phyloP scores from a whole-genome alignment of 495 filamentous ascomycete genomes.

The Daldinia grandis region DNA sequence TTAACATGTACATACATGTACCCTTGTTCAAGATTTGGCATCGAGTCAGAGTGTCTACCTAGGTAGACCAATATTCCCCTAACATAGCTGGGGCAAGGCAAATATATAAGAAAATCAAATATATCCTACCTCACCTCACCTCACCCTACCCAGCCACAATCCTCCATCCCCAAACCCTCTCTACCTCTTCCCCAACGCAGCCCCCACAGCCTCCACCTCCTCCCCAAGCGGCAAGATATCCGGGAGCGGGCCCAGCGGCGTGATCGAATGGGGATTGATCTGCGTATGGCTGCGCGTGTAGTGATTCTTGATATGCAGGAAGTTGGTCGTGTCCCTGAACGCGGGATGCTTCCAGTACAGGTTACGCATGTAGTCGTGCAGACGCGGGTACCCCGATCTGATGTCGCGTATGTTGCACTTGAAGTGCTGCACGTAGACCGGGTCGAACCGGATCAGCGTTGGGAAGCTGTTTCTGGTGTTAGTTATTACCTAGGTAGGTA shows the following conservation, averaged over 20 bases:
- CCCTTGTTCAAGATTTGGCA: no score
- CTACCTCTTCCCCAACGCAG: conserved; percentile 13
- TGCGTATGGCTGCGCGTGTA: conserved; percentile 63
- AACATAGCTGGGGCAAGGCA: no score
- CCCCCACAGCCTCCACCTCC: conserved; percentile 51
- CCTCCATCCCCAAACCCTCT: background rate
- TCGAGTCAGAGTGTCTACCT: no score
- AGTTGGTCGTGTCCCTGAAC: conserved; percentile 69
- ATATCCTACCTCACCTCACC: no score
- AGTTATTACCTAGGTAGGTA: no score
- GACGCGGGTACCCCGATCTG: conserved; percentile 73
- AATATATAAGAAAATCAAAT: no score
- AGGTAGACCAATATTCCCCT: no score
- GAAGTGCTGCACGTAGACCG: conserved; percentile 93
- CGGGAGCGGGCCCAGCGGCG: conserved; percentile 71
- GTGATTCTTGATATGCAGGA: conserved; percentile 67
- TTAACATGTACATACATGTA: no score
- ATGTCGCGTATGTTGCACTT: conserved; percentile 91
- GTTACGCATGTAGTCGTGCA: conserved; percentile 72
- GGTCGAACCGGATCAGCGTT: conserved; percentile 85
- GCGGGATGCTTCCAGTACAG: conserved; percentile 75
- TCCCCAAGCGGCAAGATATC: conserved; percentile 60
- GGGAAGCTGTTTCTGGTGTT: conserved; percentile 60
- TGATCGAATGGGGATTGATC: conserved; percentile 63
- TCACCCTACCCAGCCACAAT: no score